Evolutionary conservation across 495 filamentous ascomycete genomes (phyloP).

Genomic region (Rusavskia elegans): DNA sequence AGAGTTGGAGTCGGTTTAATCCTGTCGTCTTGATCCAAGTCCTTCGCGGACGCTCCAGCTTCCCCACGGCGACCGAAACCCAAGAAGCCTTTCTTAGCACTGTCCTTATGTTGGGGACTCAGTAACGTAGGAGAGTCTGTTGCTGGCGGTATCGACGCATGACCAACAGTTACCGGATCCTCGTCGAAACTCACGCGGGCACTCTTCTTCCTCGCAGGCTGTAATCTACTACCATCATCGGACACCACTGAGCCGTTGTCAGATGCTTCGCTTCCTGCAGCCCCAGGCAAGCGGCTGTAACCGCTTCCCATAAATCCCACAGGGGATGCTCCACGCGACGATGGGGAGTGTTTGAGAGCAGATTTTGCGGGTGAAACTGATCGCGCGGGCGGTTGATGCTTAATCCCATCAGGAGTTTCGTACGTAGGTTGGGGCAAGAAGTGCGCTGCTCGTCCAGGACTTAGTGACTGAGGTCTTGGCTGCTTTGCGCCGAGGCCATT

Average conservation of each 20-base stretch:
- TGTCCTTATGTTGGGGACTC: slow-evolving; percentile 30
- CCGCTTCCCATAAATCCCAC: slow-evolving; percentile 13
- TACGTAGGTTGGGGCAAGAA: slow-evolving; percentile 48
- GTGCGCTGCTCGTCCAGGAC: slow-evolving; percentile 53
- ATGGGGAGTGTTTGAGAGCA: slow-evolving; percentile 58
- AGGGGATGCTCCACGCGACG: slow-evolving; percentile 30
- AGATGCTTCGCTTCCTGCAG: slow-evolving; percentile 39
- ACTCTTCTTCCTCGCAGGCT: slow-evolving; percentile 43
- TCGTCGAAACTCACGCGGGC: slow-evolving; percentile 83
- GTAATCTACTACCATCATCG: slow-evolving; percentile 35
- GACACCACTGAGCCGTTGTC: slow-evolving; percentile 41
- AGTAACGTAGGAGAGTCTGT: slow-evolving; percentile 30
- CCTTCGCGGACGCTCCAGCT: slow-evolving; percentile 23
- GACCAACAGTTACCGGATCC: slow-evolving; percentile 42
- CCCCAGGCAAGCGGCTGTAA: slow-evolving; percentile 15
- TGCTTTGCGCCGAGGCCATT: neutral
- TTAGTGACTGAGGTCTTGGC: slow-evolving; percentile 31
- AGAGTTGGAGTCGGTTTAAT: slow-evolving; percentile 64
- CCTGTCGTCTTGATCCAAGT: slow-evolving; percentile 43
- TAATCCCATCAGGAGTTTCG: slow-evolving; percentile 28
- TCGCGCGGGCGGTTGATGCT: slow-evolving; percentile 62
- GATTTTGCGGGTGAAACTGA: slow-evolving; percentile 79
- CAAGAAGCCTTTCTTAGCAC: slow-evolving; percentile 32
- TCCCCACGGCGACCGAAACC: slow-evolving; percentile 34
- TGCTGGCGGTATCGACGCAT: slow-evolving; percentile 36